A percentile compares a stretch with the other conserved stretches of the same genome.
Conservation (phyloP, 352 stramenopile species). For the Phytophthora palmivora region DNA sequence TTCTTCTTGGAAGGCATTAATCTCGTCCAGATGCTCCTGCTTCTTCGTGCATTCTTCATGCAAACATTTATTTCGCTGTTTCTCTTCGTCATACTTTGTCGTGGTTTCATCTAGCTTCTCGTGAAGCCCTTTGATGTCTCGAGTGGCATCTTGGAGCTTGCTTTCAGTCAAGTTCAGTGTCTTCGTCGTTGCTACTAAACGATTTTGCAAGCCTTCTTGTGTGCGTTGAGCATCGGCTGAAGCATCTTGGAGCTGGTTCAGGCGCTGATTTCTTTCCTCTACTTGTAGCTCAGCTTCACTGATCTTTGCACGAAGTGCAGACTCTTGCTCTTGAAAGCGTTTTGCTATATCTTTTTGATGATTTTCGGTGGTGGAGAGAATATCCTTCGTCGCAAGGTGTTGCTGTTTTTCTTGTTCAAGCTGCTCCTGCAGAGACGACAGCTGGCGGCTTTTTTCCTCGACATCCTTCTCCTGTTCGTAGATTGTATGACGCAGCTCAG, state of each 20-base stretch:
- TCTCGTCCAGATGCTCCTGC: constrained; percentile 56
- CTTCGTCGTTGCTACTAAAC: constrained; percentile 32
- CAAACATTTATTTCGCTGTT: constrained; percentile 15
- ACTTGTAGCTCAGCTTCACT: constrained; percentile 39
- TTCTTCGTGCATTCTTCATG: constrained; percentile 29
- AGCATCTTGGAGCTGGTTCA: constrained; percentile 14
- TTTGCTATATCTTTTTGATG: constrained; percentile 31
- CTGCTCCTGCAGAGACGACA: constrained; percentile 25
- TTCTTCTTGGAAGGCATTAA: constrained; percentile 75
- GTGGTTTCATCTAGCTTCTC: constrained; percentile 20
- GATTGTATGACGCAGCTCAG: constrained; percentile 79
- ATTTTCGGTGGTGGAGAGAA: constrained; percentile 16
- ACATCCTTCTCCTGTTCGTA: constrained; percentile 76
- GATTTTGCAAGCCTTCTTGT: constrained; percentile 30
- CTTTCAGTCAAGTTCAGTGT: constrained; percentile 30
- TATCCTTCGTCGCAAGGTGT: constrained; percentile 31
- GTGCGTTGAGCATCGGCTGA: constrained; percentile 20
- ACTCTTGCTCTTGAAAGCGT: constrained; percentile 38
- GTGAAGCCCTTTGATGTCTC: constrained; percentile 23
- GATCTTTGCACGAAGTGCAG: constrained; percentile 34
- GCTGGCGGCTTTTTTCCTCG: constrained; percentile 25
- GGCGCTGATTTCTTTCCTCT: constrained; percentile 32
- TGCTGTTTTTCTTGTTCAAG: constrained; percentile 36
- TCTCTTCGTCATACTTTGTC: constrained; percentile 30
- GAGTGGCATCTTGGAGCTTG: constrained; percentile 37